Percentiles rank a stretch among this genome's conserved stretches.
These are phyloP conservation scores for Podila epicladia DNA, from an alignment of 192 early-diverging fungal genomes.

Conservation along the genomic window DNA sequence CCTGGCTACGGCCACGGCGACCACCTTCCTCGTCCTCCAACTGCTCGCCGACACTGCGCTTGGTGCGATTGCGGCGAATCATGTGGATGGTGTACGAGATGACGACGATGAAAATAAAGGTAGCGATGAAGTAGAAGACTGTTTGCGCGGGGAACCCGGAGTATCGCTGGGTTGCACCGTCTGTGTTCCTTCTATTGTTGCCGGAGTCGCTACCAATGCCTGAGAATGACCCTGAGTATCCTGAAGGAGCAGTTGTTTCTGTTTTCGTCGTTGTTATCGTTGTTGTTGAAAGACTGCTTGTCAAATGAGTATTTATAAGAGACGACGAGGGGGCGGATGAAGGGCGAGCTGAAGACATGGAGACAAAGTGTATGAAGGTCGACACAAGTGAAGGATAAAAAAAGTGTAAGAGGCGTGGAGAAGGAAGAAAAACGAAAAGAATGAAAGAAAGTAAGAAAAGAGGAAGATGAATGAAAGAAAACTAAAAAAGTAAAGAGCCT, in stretches of 20 bases:
- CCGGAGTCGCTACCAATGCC: not conserved
- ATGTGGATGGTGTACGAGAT: conserved; percentile 14
- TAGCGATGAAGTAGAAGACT: conserved; percentile 22
- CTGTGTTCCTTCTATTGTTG: not conserved
- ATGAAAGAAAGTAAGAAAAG: not conserved
- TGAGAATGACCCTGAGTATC: too few species aligned
- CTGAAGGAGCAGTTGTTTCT: too few species aligned
- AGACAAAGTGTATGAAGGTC: too few species aligned
- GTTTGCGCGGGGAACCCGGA: conserved; percentile 6
- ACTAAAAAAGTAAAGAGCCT: not conserved
- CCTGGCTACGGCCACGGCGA: not conserved
- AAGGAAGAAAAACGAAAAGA: not conserved
- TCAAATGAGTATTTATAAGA: too few species aligned
- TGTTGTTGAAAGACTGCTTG: too few species aligned
- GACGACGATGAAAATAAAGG: conserved; percentile 7
- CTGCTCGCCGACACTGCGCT: not conserved
- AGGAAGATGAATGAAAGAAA: not conserved
- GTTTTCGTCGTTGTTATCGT: too few species aligned
- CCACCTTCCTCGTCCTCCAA: conserved; percentile 2
- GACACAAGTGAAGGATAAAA: not conserved
- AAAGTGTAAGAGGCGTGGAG: not conserved
- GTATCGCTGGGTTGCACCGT: not conserved
- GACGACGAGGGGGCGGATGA: not conserved
- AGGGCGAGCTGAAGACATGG: not conserved
- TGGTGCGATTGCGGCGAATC: conserved; percentile 18